Evolutionary conservation across 495 filamentous ascomycete species (phyloP).

Genomic region (Tetracladium marchalianum): DNA sequence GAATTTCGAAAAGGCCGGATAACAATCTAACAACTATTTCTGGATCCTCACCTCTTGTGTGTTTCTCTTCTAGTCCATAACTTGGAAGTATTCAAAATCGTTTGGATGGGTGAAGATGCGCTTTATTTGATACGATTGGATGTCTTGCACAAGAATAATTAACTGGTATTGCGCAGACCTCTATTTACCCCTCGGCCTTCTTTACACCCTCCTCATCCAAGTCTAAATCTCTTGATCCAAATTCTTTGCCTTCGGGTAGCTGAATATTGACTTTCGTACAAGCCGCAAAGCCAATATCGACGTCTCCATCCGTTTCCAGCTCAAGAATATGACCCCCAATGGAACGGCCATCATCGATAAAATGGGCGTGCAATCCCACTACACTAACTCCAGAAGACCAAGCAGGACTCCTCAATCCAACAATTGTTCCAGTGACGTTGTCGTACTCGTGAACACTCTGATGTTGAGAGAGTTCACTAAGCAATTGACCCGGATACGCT

Average conservation of each 20-base stretch:
- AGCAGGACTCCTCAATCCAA: conserved; percentile 38
- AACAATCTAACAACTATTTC: too few relatives aligned
- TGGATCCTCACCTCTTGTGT: too few relatives aligned
- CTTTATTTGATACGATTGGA: too few relatives aligned
- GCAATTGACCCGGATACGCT: conserved; percentile 23
- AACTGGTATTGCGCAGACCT: too few relatives aligned
- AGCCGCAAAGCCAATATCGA: conserved; percentile 23
- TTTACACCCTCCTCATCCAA: conserved; percentile 24
- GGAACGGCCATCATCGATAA: conserved; percentile 32
- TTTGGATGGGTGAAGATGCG: too few relatives aligned
- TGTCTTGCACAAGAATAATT: too few relatives aligned
- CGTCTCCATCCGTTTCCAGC: conserved; percentile 29
- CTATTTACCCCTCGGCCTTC: conserved; percentile 21
- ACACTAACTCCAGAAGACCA: conserved; percentile 40
- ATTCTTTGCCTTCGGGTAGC: conserved; percentile 32
- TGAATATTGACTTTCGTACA: conserved; percentile 27
- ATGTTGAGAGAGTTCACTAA: conserved; percentile 29
- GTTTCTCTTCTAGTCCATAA: too few relatives aligned
- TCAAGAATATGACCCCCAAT: conserved; percentile 39
- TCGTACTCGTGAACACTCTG: conserved; percentile 29
- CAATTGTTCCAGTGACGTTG: conserved; percentile 29
- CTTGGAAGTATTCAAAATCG: too few relatives aligned
- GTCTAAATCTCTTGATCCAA: conserved; percentile 28
- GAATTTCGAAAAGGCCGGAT: too few relatives aligned
- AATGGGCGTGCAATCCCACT: conserved; percentile 41